Evolutionary conservation across 768 basidiomycete genomes (phyloP), one percentile per base, ranked within the genome.

Genomic region (Cystoderma amianthinum): DNA sequence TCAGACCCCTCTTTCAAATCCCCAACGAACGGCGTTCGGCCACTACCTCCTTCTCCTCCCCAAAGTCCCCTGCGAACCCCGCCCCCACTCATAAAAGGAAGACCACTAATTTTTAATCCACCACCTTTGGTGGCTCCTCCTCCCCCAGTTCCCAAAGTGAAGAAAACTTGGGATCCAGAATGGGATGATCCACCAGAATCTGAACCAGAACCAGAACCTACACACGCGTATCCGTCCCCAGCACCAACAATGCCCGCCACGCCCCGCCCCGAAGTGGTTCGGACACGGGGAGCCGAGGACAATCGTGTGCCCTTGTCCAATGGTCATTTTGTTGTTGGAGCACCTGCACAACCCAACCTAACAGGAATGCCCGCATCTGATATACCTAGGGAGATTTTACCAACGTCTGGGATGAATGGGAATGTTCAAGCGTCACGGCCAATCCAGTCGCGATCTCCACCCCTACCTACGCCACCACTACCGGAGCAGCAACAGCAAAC

Each of bases 31-130:
- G 9, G 34, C 18, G 7, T 25, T 40, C 28, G 39, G 23, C 36
- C 35, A 30, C 49, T 44, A 19, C 39, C 53, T 12, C 21, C 50
- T 33, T 46, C 43, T 45, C 46, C 35, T 46, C 54, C 11, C 47
- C 44, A 34, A 60, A 58, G 42, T 43, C 55, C 3, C 32, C 52
- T 15, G 59, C 60, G 46, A 52, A 50, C 13, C 25, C n/a, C 25
- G 39, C 45, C 18, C 37, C 48, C 2, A 43, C 57, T 41, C 40
- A 48, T 45, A 46, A 65, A 63, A 42, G 74, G 72, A 15, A 76
- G 74, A 16, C 80, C 82, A 1, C 64, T 78, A 17, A 85, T 85
- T 22, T 85, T 85, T 42, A 57, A 78, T 42, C 46, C 38, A n/a
- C 44, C 45, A 15, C 43, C 45, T 17, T 42, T 41, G 28, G 45